These are phyloP conservation scores for Trametes hirsuta DNA, from an alignment of 1,284 basidiomycete species.

Conservation along the genomic window DNA sequence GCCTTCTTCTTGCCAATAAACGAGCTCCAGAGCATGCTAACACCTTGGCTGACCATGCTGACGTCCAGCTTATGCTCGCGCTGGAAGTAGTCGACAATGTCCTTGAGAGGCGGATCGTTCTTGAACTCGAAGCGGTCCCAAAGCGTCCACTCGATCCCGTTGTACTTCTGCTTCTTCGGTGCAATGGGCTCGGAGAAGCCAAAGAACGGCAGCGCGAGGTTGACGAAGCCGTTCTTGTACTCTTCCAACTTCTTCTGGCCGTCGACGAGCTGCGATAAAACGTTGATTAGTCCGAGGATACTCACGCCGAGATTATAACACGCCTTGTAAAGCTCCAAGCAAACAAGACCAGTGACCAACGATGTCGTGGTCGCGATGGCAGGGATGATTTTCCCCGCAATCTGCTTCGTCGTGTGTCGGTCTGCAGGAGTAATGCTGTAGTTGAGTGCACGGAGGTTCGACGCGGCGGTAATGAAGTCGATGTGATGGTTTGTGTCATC, in stretches of 20 bases:
- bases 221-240: conserved; percentile 99
- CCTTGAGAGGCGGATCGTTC: conserved; percentile 86
- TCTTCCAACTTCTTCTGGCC: conserved; percentile 91
- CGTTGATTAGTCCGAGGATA: neutral
- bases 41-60: conserved; percentile 95
- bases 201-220: conserved; percentile 98
- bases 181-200: conserved; percentile 98
- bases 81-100: conserved; percentile 88
- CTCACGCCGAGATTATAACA: conserved; percentile 8
- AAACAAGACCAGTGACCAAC: conserved; percentile 93
- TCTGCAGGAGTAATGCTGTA: conserved; percentile 92
- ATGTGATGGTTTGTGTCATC: conserved; percentile 99
- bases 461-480: conserved; percentile 98
- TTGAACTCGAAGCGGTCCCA: conserved; percentile 98
- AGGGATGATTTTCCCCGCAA: conserved; percentile 99
- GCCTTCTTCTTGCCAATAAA: conserved; percentile 93
- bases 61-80: conserved; percentile 87
- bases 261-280: conserved; percentile 78
- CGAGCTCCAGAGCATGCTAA: conserved; percentile 97
- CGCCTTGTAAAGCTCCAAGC: conserved; percentile 97
- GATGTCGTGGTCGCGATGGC: conserved; percentile 99
- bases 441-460: conserved; percentile 96
- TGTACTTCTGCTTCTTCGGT: conserved; percentile 90
- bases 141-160: conserved; percentile 91
- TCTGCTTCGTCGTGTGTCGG: conserved; percentile 95